These are phyloP conservation scores for Drechslerella dactyloides DNA, from an alignment of 2,329 filamentous ascomycete genomes.

Conservation along the genomic window DNA sequence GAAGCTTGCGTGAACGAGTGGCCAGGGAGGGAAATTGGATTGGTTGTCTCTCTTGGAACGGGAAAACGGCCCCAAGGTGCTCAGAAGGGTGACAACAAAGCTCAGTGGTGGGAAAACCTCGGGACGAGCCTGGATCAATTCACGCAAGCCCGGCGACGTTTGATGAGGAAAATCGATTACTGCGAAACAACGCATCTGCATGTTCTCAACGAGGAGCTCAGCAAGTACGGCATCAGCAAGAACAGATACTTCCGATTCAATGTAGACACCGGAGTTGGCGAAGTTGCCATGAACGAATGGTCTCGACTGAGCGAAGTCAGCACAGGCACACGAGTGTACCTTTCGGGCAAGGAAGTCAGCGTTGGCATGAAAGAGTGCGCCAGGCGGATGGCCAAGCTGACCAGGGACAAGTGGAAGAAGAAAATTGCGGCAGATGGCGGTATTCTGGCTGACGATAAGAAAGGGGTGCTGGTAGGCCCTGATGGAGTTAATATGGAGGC, in stretches of 20 bases:
- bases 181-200: conserved; percentile 85
- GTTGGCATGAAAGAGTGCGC: conserved; percentile 58
- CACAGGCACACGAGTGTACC: conserved; percentile 84
- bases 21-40: conserved; percentile 89
- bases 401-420: conserved; percentile 48
- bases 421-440: conserved; percentile 42
- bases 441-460: conserved; percentile 41
- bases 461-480: conserved; percentile 16
- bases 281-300: conserved; percentile 99
- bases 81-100: conserved; percentile 68
- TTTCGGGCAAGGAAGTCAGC: conserved; percentile 75
- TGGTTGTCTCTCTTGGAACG: conserved; percentile 93
- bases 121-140: conserved; percentile 62
- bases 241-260: conserved; percentile 95
- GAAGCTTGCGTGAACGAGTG: conserved; percentile 92
- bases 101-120: conserved; percentile 54
- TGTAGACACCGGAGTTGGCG: conserved; percentile 91
- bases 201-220: conserved; percentile 51
- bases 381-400: conserved; percentile 45
- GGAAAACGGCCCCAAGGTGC: conserved; percentile 79
- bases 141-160: conserved; percentile 80
- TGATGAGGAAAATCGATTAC: conserved; percentile 92
- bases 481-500: conserved; percentile 38
- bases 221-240: conserved; percentile 75
- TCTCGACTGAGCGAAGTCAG: conserved; percentile 90